Percentiles rank a stretch among this genome's conserved stretches.
Conservation (phyloP, 2,329 filamentous ascomycete species). For the Phoma sp. region DNA sequence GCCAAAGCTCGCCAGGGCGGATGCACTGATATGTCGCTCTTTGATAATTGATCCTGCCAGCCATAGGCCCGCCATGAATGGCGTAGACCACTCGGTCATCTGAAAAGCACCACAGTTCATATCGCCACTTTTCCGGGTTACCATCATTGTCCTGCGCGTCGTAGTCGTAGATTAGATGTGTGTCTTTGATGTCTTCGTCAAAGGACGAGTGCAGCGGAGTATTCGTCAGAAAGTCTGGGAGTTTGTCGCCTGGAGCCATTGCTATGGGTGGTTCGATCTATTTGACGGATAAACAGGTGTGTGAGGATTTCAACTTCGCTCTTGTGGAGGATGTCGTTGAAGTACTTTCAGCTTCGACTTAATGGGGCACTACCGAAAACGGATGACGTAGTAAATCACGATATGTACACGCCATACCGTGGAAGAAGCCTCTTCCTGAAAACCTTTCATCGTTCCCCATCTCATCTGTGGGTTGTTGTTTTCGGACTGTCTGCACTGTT, state of each 20-base stretch:
- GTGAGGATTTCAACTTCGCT: background rate
- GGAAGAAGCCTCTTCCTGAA: slow-evolving; percentile 1
- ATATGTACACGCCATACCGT: background rate
- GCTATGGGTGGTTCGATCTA: background rate
- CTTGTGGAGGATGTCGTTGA: background rate
- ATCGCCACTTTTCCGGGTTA: slow-evolving; percentile 66
- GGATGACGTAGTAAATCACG: slow-evolving; percentile 17
- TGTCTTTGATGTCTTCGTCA: slow-evolving; percentile 60
- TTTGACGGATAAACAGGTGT: background rate
- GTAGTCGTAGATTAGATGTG: slow-evolving; percentile 66
- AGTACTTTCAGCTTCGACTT: slow-evolving; percentile 3
- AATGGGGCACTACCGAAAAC: slow-evolving; percentile 14
- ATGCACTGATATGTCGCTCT: slow-evolving; percentile 65
- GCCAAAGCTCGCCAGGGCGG: slow-evolving; percentile 65
- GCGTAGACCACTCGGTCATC: slow-evolving; percentile 62
- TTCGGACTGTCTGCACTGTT: background rate
- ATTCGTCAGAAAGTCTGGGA: slow-evolving; percentile 39
- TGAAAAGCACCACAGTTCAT: slow-evolving; percentile 69
- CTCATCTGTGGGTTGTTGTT: background rate
- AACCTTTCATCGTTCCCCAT: background rate
- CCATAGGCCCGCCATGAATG: slow-evolving; percentile 67
- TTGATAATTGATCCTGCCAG: slow-evolving; percentile 59
- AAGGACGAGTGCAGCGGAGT: slow-evolving; percentile 48
- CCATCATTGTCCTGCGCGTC: slow-evolving; percentile 57
- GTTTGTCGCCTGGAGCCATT: slow-evolving; percentile 34